Evolutionary conservation across 768 basidiomycete species (phyloP).

Genomic region (Leccinum arenicola): DNA sequence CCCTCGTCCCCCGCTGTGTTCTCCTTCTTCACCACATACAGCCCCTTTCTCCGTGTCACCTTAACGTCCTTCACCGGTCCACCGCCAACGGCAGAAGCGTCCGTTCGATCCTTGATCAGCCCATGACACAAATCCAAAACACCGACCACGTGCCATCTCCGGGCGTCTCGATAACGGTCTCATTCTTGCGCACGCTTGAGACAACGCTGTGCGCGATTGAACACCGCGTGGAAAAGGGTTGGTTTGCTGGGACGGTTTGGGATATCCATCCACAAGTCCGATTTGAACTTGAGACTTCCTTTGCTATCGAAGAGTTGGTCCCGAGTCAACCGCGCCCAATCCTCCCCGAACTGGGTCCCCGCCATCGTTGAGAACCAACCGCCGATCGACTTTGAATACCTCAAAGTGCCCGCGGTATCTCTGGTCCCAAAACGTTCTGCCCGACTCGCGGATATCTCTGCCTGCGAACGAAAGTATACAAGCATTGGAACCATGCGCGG

Average conservation of each 20-base stretch:
- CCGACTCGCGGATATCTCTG: conserved; percentile 59
- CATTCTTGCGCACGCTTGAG: too few relatives aligned
- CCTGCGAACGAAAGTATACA: conserved; percentile 70
- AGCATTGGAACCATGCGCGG: conserved; percentile 63
- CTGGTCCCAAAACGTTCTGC: conserved; percentile 73
- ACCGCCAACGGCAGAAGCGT: too few relatives aligned
- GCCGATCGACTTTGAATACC: conserved; percentile 64
- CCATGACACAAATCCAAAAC: too few relatives aligned
- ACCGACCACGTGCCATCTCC: too few relatives aligned
- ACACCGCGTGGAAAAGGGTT: too few relatives aligned
- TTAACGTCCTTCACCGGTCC: too few relatives aligned
- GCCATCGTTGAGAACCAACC: conserved; percentile 79
- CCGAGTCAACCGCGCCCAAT: conserved; percentile 76
- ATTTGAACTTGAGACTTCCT: conserved; percentile 86
- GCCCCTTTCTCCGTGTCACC: too few relatives aligned
- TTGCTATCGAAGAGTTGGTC: conserved; percentile 76
- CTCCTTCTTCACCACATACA: too few relatives aligned
- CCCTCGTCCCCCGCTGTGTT: too few relatives aligned
- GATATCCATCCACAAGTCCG: conserved; percentile 85
- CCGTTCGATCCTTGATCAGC: too few relatives aligned
- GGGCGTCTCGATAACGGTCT: too few relatives aligned
- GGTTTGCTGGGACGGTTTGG: conserved; percentile 6
- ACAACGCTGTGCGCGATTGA: too few relatives aligned
- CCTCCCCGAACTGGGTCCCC: conserved; percentile 84
- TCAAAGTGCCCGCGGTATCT: conserved; percentile 80